Percentiles rank a stretch among this genome's conserved stretches.
These are phyloP conservation scores for Boletus vermiculosoides DNA, from an alignment of 768 basidiomycete species.

Conservation along the genomic window DNA sequence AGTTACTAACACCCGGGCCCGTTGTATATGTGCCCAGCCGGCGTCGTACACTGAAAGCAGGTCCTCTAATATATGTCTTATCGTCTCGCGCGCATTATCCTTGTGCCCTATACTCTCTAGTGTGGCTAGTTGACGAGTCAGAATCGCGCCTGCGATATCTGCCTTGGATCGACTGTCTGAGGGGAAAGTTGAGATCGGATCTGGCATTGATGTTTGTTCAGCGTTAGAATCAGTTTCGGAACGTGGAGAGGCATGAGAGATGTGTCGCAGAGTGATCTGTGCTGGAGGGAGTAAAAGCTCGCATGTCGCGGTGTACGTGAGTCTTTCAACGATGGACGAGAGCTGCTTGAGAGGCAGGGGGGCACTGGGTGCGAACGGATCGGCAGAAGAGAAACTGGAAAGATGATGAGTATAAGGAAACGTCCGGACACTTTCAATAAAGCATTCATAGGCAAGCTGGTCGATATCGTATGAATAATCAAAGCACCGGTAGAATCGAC, in stretches of 20 bases:
- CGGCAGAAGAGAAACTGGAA: slow-evolving; percentile 13
- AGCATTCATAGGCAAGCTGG: slow-evolving; percentile 62
- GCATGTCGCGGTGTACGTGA: slow-evolving; percentile 64
- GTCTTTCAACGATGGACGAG: slow-evolving; percentile 56
- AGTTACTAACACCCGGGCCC: slow-evolving; percentile 55
- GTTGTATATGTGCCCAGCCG: slow-evolving; percentile 51
- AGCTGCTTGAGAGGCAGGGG: slow-evolving; percentile 53
- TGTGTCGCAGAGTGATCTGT: slow-evolving; percentile 46
- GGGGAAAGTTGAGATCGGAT: slow-evolving; percentile 17
- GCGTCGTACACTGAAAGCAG: slow-evolving; percentile 49
- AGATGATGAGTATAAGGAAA: slow-evolving; percentile 49
- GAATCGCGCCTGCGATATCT: slow-evolving; percentile 48
- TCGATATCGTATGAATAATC: background rate
- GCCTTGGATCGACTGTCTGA: slow-evolving; percentile 10
- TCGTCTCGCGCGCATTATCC: slow-evolving; percentile 45
- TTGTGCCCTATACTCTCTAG: slow-evolving; percentile 60
- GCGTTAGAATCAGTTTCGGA: background rate
- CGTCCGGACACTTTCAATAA: slow-evolving; percentile 46
- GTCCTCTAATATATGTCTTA: slow-evolving; percentile 47
- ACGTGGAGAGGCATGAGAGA: background rate
- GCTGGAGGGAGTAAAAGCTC: slow-evolving; percentile 58
- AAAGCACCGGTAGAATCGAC: background rate
- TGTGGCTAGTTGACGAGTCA: slow-evolving; percentile 60
- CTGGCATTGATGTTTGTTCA: background rate
- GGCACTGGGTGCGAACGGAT: slow-evolving; percentile 39